Conservation (phyloP, 176 grass and related monocot genomes). For the Cocos nucifera region DNA sequence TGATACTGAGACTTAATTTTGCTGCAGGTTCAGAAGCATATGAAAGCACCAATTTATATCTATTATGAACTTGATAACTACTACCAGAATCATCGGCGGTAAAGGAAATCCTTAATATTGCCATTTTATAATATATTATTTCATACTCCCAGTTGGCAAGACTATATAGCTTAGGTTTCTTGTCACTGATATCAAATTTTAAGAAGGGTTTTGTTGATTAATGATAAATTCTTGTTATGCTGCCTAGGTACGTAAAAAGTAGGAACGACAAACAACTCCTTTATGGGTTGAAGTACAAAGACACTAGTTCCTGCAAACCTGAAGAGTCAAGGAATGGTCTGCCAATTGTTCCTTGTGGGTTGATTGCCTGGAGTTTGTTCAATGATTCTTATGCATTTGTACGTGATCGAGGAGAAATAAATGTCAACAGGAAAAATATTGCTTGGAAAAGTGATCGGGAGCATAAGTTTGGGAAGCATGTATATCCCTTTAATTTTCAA, state of each 20-base stretch:
- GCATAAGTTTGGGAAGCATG: conserved; percentile 84
- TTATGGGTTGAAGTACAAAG: conserved; percentile 40
- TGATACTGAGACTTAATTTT: conserved; percentile 2
- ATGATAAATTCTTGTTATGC: conserved; percentile 13
- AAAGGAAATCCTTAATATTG: conserved; percentile 1
- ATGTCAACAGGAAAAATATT: conserved; percentile 74
- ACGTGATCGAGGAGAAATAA: conserved; percentile 33
- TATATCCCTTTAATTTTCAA: conserved; percentile 94
- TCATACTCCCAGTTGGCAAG: background rate
- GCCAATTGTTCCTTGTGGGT: conserved; percentile 84
- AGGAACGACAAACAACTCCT: conserved; percentile 75
- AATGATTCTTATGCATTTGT: conserved; percentile 87
- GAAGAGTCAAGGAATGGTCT: conserved; percentile 39
- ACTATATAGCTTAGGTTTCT: no score
- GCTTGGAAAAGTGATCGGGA: conserved; percentile 83
- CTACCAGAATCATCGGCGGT: conserved; percentile 97
- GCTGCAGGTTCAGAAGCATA: conserved; percentile 54
- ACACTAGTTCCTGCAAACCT: conserved; percentile 44
- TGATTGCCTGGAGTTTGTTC: conserved; percentile 95
- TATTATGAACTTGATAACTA: conserved; percentile 95
- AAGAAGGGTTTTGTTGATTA: background rate
- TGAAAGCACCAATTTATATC: conserved; percentile 85
- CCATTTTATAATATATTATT: conserved; percentile 6
- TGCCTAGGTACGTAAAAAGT: conserved; percentile 72
- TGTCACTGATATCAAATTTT: background rate